phyloP scores from a whole-genome alignment of 2,329 filamentous ascomycete species.

The Aspergillus fischeri region DNA sequence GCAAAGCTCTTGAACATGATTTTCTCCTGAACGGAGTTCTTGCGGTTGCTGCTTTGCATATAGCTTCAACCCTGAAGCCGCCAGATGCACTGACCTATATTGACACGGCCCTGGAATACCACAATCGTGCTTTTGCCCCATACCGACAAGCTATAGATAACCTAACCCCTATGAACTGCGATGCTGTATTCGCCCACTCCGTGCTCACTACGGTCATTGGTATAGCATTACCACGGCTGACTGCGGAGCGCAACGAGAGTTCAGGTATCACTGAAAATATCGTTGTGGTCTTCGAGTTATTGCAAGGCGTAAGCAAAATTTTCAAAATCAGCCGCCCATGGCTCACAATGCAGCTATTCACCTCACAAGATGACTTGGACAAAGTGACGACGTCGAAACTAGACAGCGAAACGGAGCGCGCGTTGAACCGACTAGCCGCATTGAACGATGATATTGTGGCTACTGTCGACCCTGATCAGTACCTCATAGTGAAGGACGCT shows the following conservation, averaged over 20 bases:
- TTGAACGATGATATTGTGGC: constrained; percentile 28
- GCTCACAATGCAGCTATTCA: constrained; percentile 53
- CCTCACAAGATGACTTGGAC: constrained; percentile 42
- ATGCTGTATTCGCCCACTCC: constrained; percentile 36
- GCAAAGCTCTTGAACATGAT: constrained; percentile 36
- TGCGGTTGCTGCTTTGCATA: constrained; percentile 38
- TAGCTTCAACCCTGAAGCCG: constrained; percentile 29
- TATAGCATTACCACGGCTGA: constrained; percentile 33
- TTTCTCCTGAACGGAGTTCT: constrained; percentile 42
- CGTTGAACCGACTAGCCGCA: constrained; percentile 23
- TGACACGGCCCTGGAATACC: constrained; percentile 34
- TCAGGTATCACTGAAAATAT: constrained; percentile 34
- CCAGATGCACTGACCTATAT: constrained; percentile 31
- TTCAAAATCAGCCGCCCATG: constrained; percentile 27
- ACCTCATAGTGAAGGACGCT: constrained; percentile 28
- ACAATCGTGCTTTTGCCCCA: constrained; percentile 31
- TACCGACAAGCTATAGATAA: constrained; percentile 33
- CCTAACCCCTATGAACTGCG: constrained; percentile 33
- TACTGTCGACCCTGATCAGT: constrained; percentile 22
- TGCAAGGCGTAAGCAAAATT: constrained; percentile 35
- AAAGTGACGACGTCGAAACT: constrained; percentile 28
- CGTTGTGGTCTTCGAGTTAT: constrained; percentile 31
- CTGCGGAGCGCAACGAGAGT: constrained; percentile 24
- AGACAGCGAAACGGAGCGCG: constrained; percentile 23
- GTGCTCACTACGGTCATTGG: constrained; percentile 34